phyloP scores from a whole-genome alignment of 2,329 filamentous ascomycete genomes.

The Zelopaecilomyces penicillatus region DNA sequence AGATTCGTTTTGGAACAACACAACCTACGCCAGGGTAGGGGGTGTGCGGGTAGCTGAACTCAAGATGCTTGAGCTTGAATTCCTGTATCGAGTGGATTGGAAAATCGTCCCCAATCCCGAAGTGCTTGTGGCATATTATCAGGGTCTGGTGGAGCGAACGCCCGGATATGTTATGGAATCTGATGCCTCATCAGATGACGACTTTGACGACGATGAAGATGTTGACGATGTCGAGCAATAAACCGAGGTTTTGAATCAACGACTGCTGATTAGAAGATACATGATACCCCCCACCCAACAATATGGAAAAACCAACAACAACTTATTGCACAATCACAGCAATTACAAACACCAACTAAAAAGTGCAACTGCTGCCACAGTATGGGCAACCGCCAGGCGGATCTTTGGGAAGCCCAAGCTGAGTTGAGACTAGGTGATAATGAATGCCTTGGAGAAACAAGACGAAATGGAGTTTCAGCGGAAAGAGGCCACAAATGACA shows the following conservation, averaged over 20 bases:
- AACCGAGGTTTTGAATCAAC: slow-evolving; percentile 11
- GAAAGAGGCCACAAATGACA: too few species aligned
- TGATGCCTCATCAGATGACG: slow-evolving; percentile 20
- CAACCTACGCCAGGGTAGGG: slow-evolving; percentile 87
- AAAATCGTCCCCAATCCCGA: slow-evolving; percentile 94
- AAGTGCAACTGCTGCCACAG: too few species aligned
- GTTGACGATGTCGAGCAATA: slow-evolving; percentile 20
- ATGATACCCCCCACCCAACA: slow-evolving; percentile 9
- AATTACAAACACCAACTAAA: background rate
- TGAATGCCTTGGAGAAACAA: background rate
- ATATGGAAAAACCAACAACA: slow-evolving; percentile 1
- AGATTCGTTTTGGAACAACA: slow-evolving; percentile 97
- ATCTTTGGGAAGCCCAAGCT: background rate
- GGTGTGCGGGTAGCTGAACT: slow-evolving; percentile 86
- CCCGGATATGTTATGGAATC: slow-evolving; percentile 46
- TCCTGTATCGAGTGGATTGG: slow-evolving; percentile 88
- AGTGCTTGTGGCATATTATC: slow-evolving; percentile 87
- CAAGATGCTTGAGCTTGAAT: slow-evolving; percentile 86
- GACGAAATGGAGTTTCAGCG: background rate
- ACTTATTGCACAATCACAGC: background rate
- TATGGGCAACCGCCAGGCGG: background rate
- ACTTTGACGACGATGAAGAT: slow-evolving; percentile 26
- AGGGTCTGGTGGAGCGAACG: slow-evolving; percentile 66
- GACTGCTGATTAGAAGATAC: background rate
- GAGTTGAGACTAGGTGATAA: background rate